These are phyloP conservation scores for Avena insularis DNA, from an alignment of 176 grass and related monocot species.

Conservation along the genomic window DNA sequence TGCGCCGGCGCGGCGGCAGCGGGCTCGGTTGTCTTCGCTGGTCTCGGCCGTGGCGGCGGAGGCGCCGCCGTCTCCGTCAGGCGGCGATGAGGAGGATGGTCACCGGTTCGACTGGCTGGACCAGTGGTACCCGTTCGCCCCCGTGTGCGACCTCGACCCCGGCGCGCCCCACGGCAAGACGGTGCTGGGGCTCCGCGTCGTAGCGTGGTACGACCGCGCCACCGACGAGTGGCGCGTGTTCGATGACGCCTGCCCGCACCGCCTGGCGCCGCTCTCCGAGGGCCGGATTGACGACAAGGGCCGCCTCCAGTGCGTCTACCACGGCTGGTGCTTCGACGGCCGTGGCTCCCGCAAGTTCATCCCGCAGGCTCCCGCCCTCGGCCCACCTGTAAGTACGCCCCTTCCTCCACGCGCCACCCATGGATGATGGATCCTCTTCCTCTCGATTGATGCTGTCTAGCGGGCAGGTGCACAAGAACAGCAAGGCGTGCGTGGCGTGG, in stretches of 20 bases:
- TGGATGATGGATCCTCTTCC: not conserved
- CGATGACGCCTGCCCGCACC: conserved; percentile 63
- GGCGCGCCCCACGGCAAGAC: conserved; percentile 80
- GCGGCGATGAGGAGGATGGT: not conserved
- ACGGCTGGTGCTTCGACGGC: too few relatives aligned
- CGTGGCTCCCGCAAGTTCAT: conserved; percentile 63
- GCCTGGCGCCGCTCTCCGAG: conserved; percentile 90
- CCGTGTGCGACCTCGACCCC: conserved; percentile 81
- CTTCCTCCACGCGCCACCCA: not conserved
- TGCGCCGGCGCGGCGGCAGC: not conserved
- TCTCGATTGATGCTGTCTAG: not conserved
- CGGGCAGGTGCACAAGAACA: conserved; percentile 66
- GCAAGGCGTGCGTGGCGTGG: conserved; percentile 67
- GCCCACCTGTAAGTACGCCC: conserved; percentile 29
- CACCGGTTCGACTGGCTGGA: conserved; percentile 78
- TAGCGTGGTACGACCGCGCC: conserved; percentile 7
- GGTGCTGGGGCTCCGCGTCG: conserved; percentile 71
- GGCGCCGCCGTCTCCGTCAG: not conserved
- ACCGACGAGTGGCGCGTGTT: too few relatives aligned
- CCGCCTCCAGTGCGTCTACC: too few relatives aligned
- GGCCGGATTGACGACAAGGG: not conserved
- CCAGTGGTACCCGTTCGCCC: conserved; percentile 87
- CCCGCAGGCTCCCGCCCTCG: conserved; percentile 68
- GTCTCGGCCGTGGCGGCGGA: conserved; percentile 33
- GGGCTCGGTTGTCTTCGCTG: not conserved